Conservation (phyloP, 148 eudicot genomes). For the Rhododendron ferrugineum region DNA sequence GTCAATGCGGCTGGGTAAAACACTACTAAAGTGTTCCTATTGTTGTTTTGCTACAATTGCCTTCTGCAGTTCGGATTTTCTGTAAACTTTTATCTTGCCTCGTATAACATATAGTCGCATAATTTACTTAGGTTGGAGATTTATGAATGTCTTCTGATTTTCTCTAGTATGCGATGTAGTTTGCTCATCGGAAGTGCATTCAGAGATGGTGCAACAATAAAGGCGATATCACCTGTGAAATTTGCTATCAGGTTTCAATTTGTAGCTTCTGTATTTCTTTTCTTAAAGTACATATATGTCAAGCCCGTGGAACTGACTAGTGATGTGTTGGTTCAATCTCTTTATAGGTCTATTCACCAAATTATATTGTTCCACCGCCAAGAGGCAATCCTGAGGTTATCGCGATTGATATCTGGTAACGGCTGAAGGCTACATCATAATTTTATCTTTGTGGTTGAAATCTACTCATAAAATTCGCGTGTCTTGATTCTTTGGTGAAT, state of each 20-base stretch:
- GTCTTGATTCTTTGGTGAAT: not conserved
- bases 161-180: conserved; percentile 30
- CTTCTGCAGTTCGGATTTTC: not conserved
- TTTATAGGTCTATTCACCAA: conserved; percentile 48
- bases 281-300: not conserved
- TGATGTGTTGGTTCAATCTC: not conserved
- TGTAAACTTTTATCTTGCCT: not conserved
- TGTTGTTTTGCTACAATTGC: not conserved
- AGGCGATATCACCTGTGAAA: conserved; percentile 79
- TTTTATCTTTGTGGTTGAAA: not conserved
- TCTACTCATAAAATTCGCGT: not conserved
- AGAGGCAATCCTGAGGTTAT: conserved; percentile 51
- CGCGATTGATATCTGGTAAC: conserved; percentile 68
- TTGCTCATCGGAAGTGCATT: conserved; percentile 84
- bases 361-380: conserved; percentile 50
- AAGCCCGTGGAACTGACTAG: not conserved
- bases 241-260: conserved; percentile 65
- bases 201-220: conserved; percentile 90
- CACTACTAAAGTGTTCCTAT: not conserved
- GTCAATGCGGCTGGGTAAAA: not conserved
- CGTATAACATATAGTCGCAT: not conserved
- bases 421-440: not conserved
- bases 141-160: not conserved
- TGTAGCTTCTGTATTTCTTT: not conserved
- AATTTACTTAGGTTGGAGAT: conserved; percentile 1